Evolutionary conservation across 768 basidiomycete genomes (phyloP).

Genomic region (Trametes meyenii): DNA sequence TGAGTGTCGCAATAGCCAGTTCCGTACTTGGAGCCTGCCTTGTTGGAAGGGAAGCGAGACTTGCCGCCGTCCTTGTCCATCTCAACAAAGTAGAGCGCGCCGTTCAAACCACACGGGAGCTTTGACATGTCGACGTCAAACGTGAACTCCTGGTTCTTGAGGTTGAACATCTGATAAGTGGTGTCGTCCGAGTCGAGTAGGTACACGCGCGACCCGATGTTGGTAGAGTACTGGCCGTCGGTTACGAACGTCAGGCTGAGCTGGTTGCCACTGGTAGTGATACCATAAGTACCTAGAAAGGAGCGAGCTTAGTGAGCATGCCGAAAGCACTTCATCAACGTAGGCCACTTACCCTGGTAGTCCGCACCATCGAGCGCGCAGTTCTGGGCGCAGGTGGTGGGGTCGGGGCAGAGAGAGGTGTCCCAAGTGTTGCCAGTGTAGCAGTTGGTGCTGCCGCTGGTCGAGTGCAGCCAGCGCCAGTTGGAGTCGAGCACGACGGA

Average conservation of each 20-base stretch:
- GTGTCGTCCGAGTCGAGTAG: constrained; percentile 46
- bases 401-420: constrained; percentile 51
- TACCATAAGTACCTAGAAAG: constrained; percentile 33
- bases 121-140: constrained; percentile 63
- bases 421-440: constrained; percentile 63
- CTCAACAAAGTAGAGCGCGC: constrained; percentile 59
- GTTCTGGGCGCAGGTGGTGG: constrained; percentile 46
- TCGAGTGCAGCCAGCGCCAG: constrained; percentile 51
- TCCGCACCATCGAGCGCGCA: constrained; percentile 40
- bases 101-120: constrained; percentile 61
- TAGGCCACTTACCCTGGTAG: constrained; percentile 26
- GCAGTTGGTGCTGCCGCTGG: constrained; percentile 42
- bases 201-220: constrained; percentile 47
- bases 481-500: constrained; percentile 54
- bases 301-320: background rate
- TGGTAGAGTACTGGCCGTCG: constrained; percentile 26
- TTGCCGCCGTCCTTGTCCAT: constrained; percentile 62
- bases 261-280: constrained; percentile 36
- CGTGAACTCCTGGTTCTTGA: constrained; percentile 57
- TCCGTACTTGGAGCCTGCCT: constrained; percentile 61
- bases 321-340: no score
- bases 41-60: constrained; percentile 51
- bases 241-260: constrained; percentile 40
- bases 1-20: constrained; percentile 70
- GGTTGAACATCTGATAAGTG: constrained; percentile 51